These are phyloP conservation scores for Sisymbrium irio DNA, from an alignment of 345 rosid genomes.

Conservation along the genomic window DNA sequence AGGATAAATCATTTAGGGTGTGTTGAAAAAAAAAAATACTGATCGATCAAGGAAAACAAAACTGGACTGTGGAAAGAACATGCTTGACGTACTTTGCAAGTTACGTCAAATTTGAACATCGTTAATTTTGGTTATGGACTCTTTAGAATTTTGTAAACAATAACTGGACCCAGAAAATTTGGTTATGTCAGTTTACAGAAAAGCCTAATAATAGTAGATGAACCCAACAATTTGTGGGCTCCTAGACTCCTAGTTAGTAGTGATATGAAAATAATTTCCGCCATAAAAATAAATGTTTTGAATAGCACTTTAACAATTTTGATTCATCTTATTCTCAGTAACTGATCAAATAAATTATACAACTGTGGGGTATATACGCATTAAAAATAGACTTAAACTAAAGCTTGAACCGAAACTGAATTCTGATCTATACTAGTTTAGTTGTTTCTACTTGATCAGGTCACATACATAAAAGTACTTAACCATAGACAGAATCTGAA, in stretches of 20 bases:
- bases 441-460: background rate
- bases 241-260: too few relatives aligned
- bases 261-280: background rate
- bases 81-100: constrained; percentile 33
- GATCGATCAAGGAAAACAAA: background rate
- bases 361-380: background rate
- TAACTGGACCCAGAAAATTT: background rate
- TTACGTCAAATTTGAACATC: constrained; percentile 31
- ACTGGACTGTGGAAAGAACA: background rate
- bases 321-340: too few relatives aligned
- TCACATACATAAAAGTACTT: background rate
- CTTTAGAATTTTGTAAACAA: background rate
- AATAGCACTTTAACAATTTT: background rate
- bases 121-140: background rate
- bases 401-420: background rate
- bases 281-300: background rate
- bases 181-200: background rate
- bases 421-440: background rate
- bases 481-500: background rate
- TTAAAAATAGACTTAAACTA: too few relatives aligned
- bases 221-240: background rate
- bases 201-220: background rate
- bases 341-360: background rate
- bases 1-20: background rate
- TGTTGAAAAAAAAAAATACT: background rate